Evolutionary conservation across 192 early-diverging fungal genomes (phyloP).

Genomic region (Coemansia sp.): DNA sequence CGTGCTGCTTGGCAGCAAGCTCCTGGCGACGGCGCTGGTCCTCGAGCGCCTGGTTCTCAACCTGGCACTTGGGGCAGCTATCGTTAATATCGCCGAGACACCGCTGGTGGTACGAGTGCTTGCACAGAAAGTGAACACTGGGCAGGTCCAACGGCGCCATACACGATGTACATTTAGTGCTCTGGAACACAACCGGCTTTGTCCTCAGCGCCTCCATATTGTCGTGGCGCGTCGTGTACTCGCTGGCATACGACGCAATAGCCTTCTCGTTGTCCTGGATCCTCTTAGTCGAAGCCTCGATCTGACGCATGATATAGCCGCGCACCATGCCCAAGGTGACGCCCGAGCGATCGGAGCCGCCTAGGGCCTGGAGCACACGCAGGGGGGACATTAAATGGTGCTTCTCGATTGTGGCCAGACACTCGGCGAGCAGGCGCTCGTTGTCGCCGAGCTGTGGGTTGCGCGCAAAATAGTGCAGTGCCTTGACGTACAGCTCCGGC

Average conservation of each 20-base stretch:
- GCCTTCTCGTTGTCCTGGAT: constrained; percentile 67
- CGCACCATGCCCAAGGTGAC: constrained; percentile 88
- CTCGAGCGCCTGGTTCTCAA: constrained; percentile 79
- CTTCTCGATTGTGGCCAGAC: constrained; percentile 82
- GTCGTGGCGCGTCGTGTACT: constrained; percentile 70
- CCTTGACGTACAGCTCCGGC: constrained; percentile 67
- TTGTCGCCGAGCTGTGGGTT: constrained; percentile 64
- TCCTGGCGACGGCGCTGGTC: constrained; percentile 81
- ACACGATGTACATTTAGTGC: constrained; percentile 73
- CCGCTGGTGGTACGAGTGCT: constrained; percentile 92
- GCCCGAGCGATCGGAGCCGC: constrained; percentile 56
- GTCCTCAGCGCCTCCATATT: constrained; percentile 84
- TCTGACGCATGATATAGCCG: constrained; percentile 76
- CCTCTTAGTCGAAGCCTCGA: constrained; percentile 69
- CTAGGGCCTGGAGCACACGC: constrained; percentile 85
- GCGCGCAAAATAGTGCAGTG: constrained; percentile 72
- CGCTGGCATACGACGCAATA: constrained; percentile 75
- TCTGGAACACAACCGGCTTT: constrained; percentile 71
- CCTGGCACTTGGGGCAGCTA: constrained; percentile 76
- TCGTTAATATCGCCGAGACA: constrained; percentile 60
- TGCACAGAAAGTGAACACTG: constrained; percentile 90
- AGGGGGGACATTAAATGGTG: constrained; percentile 85
- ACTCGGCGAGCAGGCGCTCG: constrained; percentile 58
- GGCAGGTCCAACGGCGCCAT: constrained; percentile 83
- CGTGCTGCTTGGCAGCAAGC: constrained; percentile 71